Evolutionary conservation across 352 stramenopile species (phyloP), one percentile per base, ranked within the genome.

Genomic region (Globisporangium acanthophoron): DNA sequence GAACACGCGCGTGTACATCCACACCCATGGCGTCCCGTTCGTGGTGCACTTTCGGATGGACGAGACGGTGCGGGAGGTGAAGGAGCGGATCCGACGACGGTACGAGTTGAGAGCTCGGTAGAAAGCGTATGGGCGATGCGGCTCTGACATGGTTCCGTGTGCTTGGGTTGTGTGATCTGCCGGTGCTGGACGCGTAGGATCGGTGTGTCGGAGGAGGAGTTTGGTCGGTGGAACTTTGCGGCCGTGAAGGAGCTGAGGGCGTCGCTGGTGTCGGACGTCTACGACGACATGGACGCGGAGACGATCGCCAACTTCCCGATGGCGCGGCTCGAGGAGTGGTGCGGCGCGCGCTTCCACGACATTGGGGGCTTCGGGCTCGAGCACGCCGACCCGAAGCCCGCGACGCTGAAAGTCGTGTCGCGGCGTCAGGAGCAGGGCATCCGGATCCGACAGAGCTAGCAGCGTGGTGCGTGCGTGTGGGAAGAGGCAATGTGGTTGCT

Each of bases 391-490:
- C 69, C 71, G 27, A 83, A 69, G 44, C 70, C 77, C 1, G 56
- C 58, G 66, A 43, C 53, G 12, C 39, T 55, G 2, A 73, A 82
- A 37, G 65, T 67, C 40, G 41, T 15, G 37, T 45, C 21, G 9
- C 69, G 85, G 52, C 80, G 84, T n/a, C 78, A 86, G 29, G 86
- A 95, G 45, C 81, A 87, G 35, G 86, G 86, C 18, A 95, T 95
- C 56, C 84, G 80, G 59, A 95, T 95, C 58, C 86, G 86, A 46
- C 71, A 90, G 60, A 87, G 73, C 58, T 89, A 64, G 24, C 18
- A 29, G 37, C 11, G 37, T 7, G 9, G 9, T 11, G 33, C 33
- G 24, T 27, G 24, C 24, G 24, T 27, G 24, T 27, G 24, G 24
- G 24, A 27, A 1, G 24, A 27, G 24, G 24, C 24, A 27, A 27